Conservation (phyloP, 1,284 basidiomycete species). For the Sporisorium scitamineum region DNA sequence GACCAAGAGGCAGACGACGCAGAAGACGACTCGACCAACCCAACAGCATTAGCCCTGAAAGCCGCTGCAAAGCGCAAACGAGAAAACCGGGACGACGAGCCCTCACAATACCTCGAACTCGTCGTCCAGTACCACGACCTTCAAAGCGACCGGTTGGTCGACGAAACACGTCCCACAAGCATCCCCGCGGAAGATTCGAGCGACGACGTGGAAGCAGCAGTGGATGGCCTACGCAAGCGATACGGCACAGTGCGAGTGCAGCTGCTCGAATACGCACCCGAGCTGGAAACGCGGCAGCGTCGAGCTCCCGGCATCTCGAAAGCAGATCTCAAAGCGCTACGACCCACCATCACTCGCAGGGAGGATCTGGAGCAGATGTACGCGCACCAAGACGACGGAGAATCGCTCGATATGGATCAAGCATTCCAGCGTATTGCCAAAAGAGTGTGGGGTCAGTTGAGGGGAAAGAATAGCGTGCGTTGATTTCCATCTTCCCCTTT, state of each 20-base stretch:
- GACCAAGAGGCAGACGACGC: background rate
- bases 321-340: constrained; percentile 35
- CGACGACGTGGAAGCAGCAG: constrained; percentile 7
- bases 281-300: constrained; percentile 32
- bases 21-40: constrained; percentile 14
- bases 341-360: constrained; percentile 17
- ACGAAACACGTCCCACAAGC: constrained; percentile 31
- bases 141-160: constrained; percentile 43
- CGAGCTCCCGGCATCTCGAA: constrained; percentile 30
- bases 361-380: constrained; percentile 43
- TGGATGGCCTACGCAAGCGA: constrained; percentile 23
- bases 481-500: background rate
- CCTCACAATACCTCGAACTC: constrained; percentile 32
- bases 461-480: constrained; percentile 20
- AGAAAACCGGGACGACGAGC: constrained; percentile 24
- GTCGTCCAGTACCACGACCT: constrained; percentile 42
- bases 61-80: constrained; percentile 28
- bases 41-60: constrained; percentile 18
- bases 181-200: constrained; percentile 3
- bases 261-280: constrained; percentile 41
- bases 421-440: constrained; percentile 29
- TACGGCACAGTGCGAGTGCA: constrained; percentile 38
- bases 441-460: constrained; percentile 24
- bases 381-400: constrained; percentile 37
- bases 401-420: constrained; percentile 43